phyloP scores from a whole-genome alignment of 176 grass and related monocot species.

The Alloteropsis semialata region DNA sequence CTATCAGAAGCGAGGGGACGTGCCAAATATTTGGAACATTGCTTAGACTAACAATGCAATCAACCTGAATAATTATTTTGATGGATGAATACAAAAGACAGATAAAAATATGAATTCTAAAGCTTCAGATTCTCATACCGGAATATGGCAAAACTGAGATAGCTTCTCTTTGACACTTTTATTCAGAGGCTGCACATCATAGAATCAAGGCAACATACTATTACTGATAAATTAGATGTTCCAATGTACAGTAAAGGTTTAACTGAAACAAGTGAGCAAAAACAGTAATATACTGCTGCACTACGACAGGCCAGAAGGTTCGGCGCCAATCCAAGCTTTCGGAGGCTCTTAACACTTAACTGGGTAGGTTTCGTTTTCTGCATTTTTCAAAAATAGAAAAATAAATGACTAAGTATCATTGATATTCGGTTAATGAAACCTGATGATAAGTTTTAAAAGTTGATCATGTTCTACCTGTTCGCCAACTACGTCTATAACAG shows the following conservation, averaged over 20 bases:
- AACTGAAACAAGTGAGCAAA: not conserved
- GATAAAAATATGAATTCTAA: not conserved
- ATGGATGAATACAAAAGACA: not conserved
- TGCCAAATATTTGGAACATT: slow-evolving; percentile 64
- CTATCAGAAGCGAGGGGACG: slow-evolving; percentile 30
- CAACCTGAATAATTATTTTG: slow-evolving; percentile 2
- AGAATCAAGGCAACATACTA: not conserved
- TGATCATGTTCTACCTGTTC: slow-evolving; percentile 39
- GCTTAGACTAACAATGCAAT: slow-evolving; percentile 42
- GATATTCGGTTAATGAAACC: not conserved
- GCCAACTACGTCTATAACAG: slow-evolving; percentile 54
- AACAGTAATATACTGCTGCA: not conserved
- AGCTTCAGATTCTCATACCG: slow-evolving; percentile 27
- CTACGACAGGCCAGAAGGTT: slow-evolving; percentile 52
- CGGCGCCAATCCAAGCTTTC: slow-evolving; percentile 48
- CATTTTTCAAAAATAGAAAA: slow-evolving; percentile 10
- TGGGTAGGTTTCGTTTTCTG: slow-evolving; percentile 72
- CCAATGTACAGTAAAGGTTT: not conserved
- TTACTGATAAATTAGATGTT: not conserved
- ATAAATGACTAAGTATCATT: not conserved
- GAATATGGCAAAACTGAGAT: slow-evolving; percentile 53
- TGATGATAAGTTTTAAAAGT: not conserved
- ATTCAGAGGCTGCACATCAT: slow-evolving; percentile 40
- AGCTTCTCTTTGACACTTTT: slow-evolving; percentile 57
- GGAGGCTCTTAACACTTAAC: slow-evolving; percentile 36